Conservation (phyloP, 768 basidiomycete genomes). For the Auricularia auricula-judae region DNA sequence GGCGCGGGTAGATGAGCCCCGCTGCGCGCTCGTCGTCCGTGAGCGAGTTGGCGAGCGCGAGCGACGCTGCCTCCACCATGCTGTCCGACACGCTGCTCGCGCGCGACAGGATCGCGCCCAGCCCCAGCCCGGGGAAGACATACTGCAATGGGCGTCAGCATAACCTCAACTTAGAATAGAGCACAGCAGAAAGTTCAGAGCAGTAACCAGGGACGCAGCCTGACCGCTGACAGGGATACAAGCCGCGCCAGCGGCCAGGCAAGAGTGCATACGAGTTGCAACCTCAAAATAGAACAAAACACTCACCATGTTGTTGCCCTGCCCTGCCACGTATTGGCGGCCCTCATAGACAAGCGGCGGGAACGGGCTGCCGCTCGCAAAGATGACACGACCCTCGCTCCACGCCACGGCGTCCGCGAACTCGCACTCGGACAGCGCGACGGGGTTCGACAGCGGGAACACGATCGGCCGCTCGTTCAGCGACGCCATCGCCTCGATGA, state of each 20-base stretch:
- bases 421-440: conserved; percentile 68
- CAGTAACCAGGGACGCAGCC: neutral
- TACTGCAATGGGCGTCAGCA: conserved; percentile 10
- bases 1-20: conserved; percentile 72
- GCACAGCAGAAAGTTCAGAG: too few relatives aligned
- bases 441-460: conserved; percentile 88
- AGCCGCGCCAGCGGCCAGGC: too few relatives aligned
- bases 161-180: neutral
- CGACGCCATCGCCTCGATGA: conserved; percentile 65
- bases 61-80: conserved; percentile 83
- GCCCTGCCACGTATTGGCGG: conserved; percentile 58
- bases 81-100: conserved; percentile 63
- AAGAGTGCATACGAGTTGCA: too few relatives aligned
- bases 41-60: conserved; percentile 67
- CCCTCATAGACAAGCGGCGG: conserved; percentile 46
- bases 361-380: conserved; percentile 86
- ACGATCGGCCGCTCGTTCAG: conserved; percentile 79
- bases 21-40: conserved; percentile 53
- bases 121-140: conserved; percentile 49
- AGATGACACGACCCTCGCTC: conserved; percentile 68
- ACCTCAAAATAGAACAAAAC: too few relatives aligned
- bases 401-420: conserved; percentile 64
- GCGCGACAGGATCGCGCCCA: conserved; percentile 63
- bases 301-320: conserved; percentile 85
- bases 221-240: too few relatives aligned